Evolutionary conservation across 768 basidiomycete genomes (phyloP).

Genomic region (Stropharia rugosoannulata): DNA sequence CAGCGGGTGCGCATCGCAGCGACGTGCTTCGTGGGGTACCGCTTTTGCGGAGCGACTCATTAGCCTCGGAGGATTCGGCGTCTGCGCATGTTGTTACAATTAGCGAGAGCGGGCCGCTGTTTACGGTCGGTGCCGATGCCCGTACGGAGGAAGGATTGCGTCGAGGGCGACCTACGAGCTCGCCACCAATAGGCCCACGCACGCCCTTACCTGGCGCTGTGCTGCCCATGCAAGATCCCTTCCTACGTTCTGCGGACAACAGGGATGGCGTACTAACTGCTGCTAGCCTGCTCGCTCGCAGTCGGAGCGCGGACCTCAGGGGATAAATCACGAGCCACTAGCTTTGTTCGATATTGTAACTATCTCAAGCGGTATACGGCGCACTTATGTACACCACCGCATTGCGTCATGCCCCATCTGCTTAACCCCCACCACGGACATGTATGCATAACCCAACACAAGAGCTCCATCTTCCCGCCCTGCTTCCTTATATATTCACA

Average conservation of each 20-base stretch:
- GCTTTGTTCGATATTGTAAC: too few species aligned
- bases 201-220: neutral
- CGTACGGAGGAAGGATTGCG: neutral
- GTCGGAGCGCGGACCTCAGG: slow-evolving; percentile 10
- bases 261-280: neutral
- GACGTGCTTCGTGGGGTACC: neutral
- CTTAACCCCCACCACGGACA: too few species aligned
- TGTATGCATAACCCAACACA: too few species aligned
- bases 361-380: too few species aligned
- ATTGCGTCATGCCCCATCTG: too few species aligned
- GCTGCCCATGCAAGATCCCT: slow-evolving; percentile 5
- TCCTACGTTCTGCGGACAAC: slow-evolving; percentile 5
- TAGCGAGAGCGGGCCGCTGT: neutral
- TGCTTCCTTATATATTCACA: too few species aligned
- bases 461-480: too few species aligned
- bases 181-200: slow-evolving; percentile 13
- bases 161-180: slow-evolving; percentile 11
- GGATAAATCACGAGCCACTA: too few species aligned
- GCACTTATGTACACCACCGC: too few species aligned
- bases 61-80: neutral
- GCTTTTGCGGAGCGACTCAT: slow-evolving; percentile 1
- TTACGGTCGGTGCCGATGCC: neutral
- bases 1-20: neutral
- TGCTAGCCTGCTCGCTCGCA: slow-evolving; percentile 8
- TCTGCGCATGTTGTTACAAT: neutral